Evolutionary conservation across 345 rosid genomes (phyloP).

Genomic region (Salix caprea): DNA sequence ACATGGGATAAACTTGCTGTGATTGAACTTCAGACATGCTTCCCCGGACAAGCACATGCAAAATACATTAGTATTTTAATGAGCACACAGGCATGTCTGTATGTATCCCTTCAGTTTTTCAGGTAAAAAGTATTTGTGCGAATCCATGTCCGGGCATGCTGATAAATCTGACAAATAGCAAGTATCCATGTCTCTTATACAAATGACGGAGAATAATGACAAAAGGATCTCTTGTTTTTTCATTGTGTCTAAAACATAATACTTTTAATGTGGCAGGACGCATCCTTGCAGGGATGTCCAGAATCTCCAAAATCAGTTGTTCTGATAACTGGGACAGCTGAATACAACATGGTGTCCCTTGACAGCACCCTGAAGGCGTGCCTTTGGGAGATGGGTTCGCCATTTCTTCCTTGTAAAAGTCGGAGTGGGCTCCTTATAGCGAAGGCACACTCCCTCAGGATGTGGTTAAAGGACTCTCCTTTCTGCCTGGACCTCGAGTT

Average conservation of each 20-base stretch:
- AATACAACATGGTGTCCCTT: slow-evolving; percentile 78
- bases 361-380: slow-evolving; percentile 75
- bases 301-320: slow-evolving; percentile 87
- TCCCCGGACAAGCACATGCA: neutral
- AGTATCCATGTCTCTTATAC: neutral
- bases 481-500: slow-evolving; percentile 91
- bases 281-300: slow-evolving; percentile 87
- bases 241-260: neutral
- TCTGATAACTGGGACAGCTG: slow-evolving; percentile 80
- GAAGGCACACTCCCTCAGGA: slow-evolving; percentile 85
- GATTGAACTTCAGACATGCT: neutral
- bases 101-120: neutral
- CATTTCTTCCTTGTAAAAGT: slow-evolving; percentile 80
- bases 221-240: neutral
- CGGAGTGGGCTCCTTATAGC: slow-evolving; percentile 81
- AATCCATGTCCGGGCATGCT: neutral
- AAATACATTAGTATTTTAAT: neutral
- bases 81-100: neutral
- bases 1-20: neutral
- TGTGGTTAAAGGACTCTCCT: slow-evolving; percentile 98
- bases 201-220: neutral
- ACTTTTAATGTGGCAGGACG: slow-evolving; percentile 50
- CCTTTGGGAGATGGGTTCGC: slow-evolving; percentile 99
- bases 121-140: neutral
- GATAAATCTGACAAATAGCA: neutral